phyloP scores from a whole-genome alignment of 352 stramenopile genomes.

The Peronospora belbahrii region DNA sequence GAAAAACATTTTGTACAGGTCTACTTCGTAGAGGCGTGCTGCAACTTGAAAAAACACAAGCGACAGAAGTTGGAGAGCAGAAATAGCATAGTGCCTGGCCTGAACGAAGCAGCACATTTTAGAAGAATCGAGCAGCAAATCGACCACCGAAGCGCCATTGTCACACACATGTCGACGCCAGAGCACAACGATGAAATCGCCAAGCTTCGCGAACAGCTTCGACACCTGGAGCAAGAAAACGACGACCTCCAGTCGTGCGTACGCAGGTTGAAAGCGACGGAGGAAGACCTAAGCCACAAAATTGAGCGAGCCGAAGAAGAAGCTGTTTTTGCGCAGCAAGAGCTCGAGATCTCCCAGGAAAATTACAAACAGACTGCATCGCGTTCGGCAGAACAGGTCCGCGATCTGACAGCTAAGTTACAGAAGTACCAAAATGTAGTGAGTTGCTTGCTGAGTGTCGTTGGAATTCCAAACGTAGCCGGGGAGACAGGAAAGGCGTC shows the following conservation, averaged over 20 bases:
- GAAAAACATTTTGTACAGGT: no score
- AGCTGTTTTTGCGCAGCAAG: conserved; percentile 10
- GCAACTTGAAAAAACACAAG: no score
- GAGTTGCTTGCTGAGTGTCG: conserved; percentile 1
- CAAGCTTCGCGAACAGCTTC: conserved; percentile 29
- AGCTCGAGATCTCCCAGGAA: conserved; percentile 2
- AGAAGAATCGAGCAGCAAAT: no score
- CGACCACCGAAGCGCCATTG: background rate
- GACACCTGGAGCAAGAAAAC: conserved; percentile 45
- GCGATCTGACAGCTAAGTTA: conserved; percentile 1
- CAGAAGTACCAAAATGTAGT: conserved; percentile 7
- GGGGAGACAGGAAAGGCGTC: background rate
- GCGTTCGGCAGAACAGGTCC: background rate
- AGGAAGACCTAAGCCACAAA: conserved; percentile 49
- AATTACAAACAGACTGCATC: background rate
- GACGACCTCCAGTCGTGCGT: conserved; percentile 56
- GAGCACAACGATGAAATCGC: conserved; percentile 29
- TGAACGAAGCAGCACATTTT: no score
- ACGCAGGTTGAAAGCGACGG: conserved; percentile 54
- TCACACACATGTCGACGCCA: background rate
- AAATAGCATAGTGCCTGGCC: no score
- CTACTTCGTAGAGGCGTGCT: no score
- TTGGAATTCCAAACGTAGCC: background rate
- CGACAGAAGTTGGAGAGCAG: no score
- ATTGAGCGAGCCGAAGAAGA: conserved; percentile 65